Base-by-base conservation (phyloP, 257 asterid species). In the Haberlea rhodopensis region DNA sequence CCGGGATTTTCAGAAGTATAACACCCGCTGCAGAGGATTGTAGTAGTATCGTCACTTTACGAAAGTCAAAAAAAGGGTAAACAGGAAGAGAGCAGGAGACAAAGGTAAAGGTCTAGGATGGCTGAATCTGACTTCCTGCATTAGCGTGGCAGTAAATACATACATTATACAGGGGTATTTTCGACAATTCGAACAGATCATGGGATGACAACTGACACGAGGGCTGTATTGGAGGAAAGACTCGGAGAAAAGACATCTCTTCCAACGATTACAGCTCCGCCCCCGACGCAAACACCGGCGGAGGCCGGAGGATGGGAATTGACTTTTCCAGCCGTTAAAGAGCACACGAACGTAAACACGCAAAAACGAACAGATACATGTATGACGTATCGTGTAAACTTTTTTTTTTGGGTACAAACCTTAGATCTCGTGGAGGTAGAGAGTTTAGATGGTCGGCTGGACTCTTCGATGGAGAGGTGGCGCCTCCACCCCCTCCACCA, bases 401-500 rank as follows among this genome's bases (percentile, higher is more conserved):
- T 19, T 54, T 1, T 23, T n/a, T 13, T 40, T 13, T 49, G 23
- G 22, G 24, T 45, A 68, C 75, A 29, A 70, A 86, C 95, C 95
- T 81, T 84, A 84, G 91, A 87, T 82, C 95, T 84, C 51, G 85
- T 10, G 4, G 62, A 56, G 70, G 31, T 18, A 16, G 81, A 37
- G 57, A 48, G 57, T 63, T 78, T 76, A 0, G 43, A 8, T 19
- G 67, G 78, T 37, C 49, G 73, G 61, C 74, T 71, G 37, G 82
- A 80, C 68, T 83, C 89, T 15, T 40, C 48, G 6, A 13, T n/a
- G n/a, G 48, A 1, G 51, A 43, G 51, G 19, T 43, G 19, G 51
- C 51, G 53, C 62, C 82, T 29, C 74, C 78, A 25, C n/a, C n/a
- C n/a, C n/a, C n/a, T n/a, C n/a, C n/a, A n/a, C 69, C 75, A 53